Evolutionary conservation across 305 asterid genomes (phyloP), one percentile per base, ranked within the genome.

Genomic region (Solanum hybrid): DNA sequence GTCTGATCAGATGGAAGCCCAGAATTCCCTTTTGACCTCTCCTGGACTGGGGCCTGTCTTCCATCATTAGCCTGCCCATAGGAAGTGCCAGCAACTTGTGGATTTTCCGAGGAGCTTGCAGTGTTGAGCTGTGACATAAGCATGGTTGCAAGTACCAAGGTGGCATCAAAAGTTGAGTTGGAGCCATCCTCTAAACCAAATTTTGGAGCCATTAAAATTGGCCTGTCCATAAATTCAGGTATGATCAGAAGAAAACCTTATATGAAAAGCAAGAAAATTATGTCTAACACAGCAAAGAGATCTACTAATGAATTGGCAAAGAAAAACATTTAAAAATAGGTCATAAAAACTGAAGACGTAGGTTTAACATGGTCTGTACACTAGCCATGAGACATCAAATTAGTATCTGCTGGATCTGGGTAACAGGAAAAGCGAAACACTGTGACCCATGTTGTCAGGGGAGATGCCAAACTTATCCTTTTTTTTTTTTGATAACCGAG

Each of bases 91-190:
- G 89, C 95, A 24, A 34, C 89, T 88, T 90, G 91, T 40, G 91
- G 95, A 92, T 93, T 91, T 90, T 89, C 95, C n/a, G 90, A 87
- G 78, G 96, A 84, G 87, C 89, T 91, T 78, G 91, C 94, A 86
- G 86, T 89, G 88, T 90, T 89, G 88, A 97, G 96, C 93, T 97
- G 99, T 71, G 99, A 96, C 40, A 92, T 93, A 91, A 95, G 99
- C 99, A 97, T 97, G 86, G 98, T 95, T 86, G 99, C 99, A 89
- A 97, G 99, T 79, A 97, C 98, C 31, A 96, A 95, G 78, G 98
- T 92, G 45, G 99, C 95, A 95, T 96, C 99, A 90, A 96, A 96
- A 92, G 94, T 95, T 90, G 98, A 94, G 88, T 82, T 84, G 3
- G 96, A 93, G 79, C 93, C 93, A 85, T 96, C 97, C 87, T 96